phyloP scores from a whole-genome alignment of 2,329 filamentous ascomycete species.

The Alternaria alternata region DNA sequence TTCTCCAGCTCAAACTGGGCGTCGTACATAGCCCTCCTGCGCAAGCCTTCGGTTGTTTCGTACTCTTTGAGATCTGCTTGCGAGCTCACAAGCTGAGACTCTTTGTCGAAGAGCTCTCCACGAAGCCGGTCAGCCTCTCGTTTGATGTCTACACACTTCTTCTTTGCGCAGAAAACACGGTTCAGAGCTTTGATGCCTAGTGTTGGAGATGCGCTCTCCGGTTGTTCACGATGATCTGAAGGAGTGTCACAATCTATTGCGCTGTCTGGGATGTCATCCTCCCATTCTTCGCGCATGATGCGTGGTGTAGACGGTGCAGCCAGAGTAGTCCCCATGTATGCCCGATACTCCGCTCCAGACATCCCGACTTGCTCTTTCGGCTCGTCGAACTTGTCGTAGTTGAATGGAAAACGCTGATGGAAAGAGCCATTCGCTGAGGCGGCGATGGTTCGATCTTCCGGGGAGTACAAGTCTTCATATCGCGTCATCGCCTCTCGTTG shows the following conservation, averaged over 20 bases:
- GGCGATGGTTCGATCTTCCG: neutral
- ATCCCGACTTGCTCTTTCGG: slow-evolving; percentile 6
- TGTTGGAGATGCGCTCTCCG: neutral
- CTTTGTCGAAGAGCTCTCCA: slow-evolving; percentile 1
- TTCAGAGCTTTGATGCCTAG: neutral
- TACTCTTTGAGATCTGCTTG: neutral
- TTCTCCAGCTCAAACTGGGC: neutral
- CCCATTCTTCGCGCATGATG: neutral
- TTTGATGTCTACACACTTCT: neutral
- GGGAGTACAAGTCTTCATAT: slow-evolving; percentile 9
- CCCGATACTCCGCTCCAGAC: neutral
- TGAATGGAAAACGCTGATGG: slow-evolving; percentile 7
- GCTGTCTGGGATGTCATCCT: neutral
- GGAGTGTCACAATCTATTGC: neutral
- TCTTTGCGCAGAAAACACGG: neutral
- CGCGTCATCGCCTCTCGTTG: slow-evolving; percentile 4
- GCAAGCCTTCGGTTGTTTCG: neutral
- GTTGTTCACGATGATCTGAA: neutral
- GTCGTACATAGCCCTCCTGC: neutral
- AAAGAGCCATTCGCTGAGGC: slow-evolving; percentile 5
- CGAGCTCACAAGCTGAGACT: neutral
- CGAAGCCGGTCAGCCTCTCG: slow-evolving; percentile 5
- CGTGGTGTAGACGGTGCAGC: neutral
- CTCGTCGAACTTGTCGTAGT: slow-evolving; percentile 1
- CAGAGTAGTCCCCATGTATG: neutral